Conservation (phyloP, 176 grass and related monocot species). For the Tillandsia leiboldiana region DNA sequence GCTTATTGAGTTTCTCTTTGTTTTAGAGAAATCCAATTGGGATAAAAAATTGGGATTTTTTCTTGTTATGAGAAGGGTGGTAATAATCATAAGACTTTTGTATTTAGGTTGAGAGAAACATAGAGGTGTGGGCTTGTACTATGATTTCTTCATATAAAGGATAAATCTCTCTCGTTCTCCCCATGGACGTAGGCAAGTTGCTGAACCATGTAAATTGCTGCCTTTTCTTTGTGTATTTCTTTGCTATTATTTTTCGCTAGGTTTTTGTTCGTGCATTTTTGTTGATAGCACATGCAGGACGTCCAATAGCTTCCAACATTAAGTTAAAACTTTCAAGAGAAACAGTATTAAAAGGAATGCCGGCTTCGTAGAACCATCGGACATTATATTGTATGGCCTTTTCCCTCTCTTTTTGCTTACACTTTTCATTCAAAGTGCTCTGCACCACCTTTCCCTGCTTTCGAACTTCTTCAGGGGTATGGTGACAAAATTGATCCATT, state of each 20-base stretch:
- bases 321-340: not conserved
- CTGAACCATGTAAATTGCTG: not conserved
- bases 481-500: constrained; percentile 3
- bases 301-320: constrained; percentile 8
- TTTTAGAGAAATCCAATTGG: no score
- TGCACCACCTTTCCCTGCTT: not conserved
- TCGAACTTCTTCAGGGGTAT: not conserved
- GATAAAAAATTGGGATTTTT: no score
- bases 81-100: no score
- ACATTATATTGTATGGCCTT: not conserved
- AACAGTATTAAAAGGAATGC: not conserved
- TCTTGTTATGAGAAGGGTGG: no score
- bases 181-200: not conserved
- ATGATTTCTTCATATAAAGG: no score
- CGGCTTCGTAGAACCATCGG: constrained; percentile 5
- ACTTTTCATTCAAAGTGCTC: not conserved
- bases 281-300: no score
- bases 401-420: constrained; percentile 2
- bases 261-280: no score
- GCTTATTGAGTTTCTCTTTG: no score
- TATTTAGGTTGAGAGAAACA: no score
- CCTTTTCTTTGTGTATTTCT: not conserved
- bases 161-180: no score
- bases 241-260: no score
- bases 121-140: no score